Percentiles rank a stretch among this genome's conserved stretches.
phyloP scores from a whole-genome alignment of 2,329 filamentous ascomycete species.

The Onygena corvina region DNA sequence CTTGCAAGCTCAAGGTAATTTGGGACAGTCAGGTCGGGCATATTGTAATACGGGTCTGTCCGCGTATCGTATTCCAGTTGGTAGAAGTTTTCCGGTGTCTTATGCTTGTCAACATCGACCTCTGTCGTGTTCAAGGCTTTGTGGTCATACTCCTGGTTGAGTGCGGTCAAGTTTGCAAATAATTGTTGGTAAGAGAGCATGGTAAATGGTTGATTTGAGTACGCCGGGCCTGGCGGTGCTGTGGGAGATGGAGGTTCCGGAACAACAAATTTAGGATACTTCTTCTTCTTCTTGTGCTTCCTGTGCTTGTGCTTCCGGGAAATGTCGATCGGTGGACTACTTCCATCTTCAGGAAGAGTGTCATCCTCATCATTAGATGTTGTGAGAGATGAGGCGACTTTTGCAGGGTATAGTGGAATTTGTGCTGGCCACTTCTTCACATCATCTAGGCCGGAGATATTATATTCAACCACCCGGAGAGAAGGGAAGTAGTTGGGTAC shows the following conservation, averaged over 20 bases:
- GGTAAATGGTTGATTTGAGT: conserved; percentile 71
- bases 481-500: conserved; percentile 90
- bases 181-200: conserved; percentile 77
- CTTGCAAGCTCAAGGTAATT: conserved; percentile 70
- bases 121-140: conserved; percentile 35
- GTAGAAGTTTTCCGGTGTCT: conserved; percentile 39
- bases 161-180: conserved; percentile 80
- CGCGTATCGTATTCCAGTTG: conserved; percentile 80
- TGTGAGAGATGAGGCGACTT: neutral
- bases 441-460: conserved; percentile 64
- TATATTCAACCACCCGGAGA: conserved; percentile 85
- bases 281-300: conserved; percentile 35
- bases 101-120: conserved; percentile 29
- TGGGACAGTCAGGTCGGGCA: conserved; percentile 73
- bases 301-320: conserved; percentile 34
- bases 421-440: conserved; percentile 25
- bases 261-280: conserved; percentile 50
- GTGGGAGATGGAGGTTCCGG: conserved; percentile 62
- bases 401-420: neutral
- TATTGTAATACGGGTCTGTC: conserved; percentile 58
- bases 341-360: conserved; percentile 19
- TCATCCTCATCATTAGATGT: conserved; percentile 6
- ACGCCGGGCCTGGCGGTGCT: conserved; percentile 72
- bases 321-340: conserved; percentile 20
- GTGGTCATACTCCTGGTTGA: conserved; percentile 55